phyloP scores from a whole-genome alignment of 345 rosid species.

The Xanthoceras sorbifolium region DNA sequence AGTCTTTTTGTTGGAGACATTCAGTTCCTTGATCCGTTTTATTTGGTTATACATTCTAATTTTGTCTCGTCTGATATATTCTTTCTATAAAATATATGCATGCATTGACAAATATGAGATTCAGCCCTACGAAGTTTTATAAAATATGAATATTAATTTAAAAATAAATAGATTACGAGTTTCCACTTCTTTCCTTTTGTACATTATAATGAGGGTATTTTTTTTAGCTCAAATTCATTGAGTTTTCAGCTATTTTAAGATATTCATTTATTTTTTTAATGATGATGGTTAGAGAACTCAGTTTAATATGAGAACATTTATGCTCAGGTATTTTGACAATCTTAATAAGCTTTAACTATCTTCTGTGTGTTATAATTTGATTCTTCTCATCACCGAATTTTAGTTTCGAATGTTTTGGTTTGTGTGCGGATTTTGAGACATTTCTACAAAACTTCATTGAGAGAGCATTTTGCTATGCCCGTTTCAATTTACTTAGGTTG shows the following conservation, averaged over 20 bases:
- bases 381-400: neutral
- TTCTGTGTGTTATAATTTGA: neutral
- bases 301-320: too few species aligned
- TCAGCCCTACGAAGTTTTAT: neutral
- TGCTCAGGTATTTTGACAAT: too few species aligned
- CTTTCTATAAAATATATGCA: neutral
- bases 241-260: neutral
- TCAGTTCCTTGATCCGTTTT: neutral
- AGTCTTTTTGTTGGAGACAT: neutral
- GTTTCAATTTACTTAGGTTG: too few species aligned
- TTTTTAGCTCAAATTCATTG: neutral
- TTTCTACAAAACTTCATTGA: neutral
- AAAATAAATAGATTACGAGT: neutral
- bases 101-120: neutral
- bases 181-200: neutral
- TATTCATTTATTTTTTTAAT: neutral
- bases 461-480: neutral
- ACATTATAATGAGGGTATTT: neutral
- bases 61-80: neutral
- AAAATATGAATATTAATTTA: neutral
- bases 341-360: neutral
- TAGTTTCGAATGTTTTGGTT: neutral
- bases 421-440: neutral
- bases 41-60: neutral
- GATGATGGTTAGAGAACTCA: neutral